These are phyloP conservation scores for Aspergillus panamensis DNA, from an alignment of 495 filamentous ascomycete species.

Conservation along the genomic window DNA sequence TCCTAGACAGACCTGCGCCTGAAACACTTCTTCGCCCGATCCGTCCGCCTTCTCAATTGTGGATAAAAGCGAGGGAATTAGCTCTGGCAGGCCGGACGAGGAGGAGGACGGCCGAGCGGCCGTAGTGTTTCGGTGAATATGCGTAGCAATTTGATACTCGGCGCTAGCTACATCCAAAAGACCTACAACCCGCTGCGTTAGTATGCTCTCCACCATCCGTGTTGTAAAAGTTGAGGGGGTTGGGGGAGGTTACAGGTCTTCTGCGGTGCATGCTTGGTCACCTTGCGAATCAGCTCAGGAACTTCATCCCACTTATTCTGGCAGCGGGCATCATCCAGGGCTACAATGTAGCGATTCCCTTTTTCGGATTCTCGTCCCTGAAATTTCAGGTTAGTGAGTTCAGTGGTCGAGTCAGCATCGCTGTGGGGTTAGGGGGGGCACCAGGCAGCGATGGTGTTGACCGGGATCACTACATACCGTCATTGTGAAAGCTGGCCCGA, in stretches of 20 bases:
- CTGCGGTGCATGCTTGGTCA: conserved; percentile 88
- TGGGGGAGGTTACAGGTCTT: conserved; percentile 62
- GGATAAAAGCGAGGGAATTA: conserved; percentile 56
- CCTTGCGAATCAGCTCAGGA: conserved; percentile 85
- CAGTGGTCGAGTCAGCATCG: neutral
- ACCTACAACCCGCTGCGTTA: conserved; percentile 46
- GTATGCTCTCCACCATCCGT: conserved; percentile 17
- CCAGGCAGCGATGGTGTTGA: neutral
- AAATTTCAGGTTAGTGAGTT: conserved; percentile 1
- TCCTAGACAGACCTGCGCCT: conserved; percentile 74
- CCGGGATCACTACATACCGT: conserved; percentile 30
- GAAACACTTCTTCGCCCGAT: conserved; percentile 66
- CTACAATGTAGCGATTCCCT: conserved; percentile 71
- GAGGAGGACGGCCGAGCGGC: conserved; percentile 34
- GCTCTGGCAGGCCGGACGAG: conserved; percentile 54
- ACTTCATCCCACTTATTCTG: conserved; percentile 85
- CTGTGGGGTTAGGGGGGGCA: conserved; percentile 10
- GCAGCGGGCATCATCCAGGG: conserved; percentile 81
- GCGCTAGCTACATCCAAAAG: conserved; percentile 70
- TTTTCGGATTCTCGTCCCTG: conserved; percentile 56
- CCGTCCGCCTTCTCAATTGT: conserved; percentile 61
- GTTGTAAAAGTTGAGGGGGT: conserved; percentile 10
- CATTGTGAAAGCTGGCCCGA: conserved; percentile 32
- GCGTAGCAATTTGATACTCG: conserved; percentile 61
- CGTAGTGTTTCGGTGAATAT: conserved; percentile 37